A percentile compares a stretch with the other conserved stretches of the same genome.
phyloP scores from a whole-genome alignment of 768 basidiomycete genomes.

The Serendipita indica region DNA sequence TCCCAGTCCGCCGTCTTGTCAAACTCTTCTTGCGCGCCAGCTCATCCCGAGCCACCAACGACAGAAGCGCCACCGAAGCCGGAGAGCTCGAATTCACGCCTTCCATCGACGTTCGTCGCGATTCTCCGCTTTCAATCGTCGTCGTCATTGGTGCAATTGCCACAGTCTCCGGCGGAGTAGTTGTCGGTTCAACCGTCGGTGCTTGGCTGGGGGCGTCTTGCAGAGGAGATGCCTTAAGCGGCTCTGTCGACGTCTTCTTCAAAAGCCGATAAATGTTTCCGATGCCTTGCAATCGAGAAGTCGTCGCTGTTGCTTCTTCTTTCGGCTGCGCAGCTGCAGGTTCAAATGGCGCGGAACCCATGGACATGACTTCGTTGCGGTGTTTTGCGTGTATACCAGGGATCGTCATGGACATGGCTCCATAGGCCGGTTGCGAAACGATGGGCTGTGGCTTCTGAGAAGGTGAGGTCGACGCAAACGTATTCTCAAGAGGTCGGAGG shows the following conservation, averaged over 20 bases:
- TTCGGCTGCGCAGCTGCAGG: slow-evolving; percentile 24
- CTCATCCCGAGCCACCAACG: background rate
- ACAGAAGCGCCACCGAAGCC: background rate
- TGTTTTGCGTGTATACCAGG: slow-evolving; percentile 78
- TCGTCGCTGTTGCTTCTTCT: background rate
- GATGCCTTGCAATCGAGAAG: background rate
- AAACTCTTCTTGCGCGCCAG: background rate
- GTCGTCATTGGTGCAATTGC: background rate
- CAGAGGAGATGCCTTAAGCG: background rate
- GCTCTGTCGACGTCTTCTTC: background rate
- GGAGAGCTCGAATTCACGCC: background rate
- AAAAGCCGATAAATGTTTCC: slow-evolving; percentile 4
- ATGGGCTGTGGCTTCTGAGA: slow-evolving; percentile 29
- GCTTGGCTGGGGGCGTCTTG: background rate
- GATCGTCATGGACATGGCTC: slow-evolving; percentile 61
- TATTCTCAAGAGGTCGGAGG: background rate
- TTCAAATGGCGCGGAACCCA: slow-evolving; percentile 53
- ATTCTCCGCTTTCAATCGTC: background rate
- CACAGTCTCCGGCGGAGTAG: background rate
- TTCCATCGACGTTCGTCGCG: background rate
- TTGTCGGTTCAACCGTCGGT: no score
- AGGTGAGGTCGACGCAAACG: slow-evolving; percentile 1
- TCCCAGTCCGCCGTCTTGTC: background rate
- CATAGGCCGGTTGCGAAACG: slow-evolving; percentile 57
- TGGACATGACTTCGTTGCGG: slow-evolving; percentile 71